These are phyloP conservation scores for Cyclotella cryptica DNA, from an alignment of 108 stramenopile genomes.

Conservation along the genomic window DNA sequence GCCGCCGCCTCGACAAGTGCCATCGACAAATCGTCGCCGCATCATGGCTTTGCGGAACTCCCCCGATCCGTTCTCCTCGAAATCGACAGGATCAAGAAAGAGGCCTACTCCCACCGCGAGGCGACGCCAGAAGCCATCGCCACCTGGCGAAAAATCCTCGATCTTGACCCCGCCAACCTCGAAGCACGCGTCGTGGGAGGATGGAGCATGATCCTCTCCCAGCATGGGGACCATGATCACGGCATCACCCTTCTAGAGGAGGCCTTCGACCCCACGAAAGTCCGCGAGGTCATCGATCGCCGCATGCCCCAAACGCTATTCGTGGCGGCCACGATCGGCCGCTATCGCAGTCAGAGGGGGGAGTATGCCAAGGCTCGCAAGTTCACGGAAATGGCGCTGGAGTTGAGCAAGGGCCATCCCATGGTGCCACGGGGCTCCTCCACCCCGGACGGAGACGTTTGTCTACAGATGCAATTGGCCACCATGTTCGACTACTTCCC, in stretches of 20 bases:
- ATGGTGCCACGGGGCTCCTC: background rate
- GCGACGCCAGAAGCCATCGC: too few relatives aligned
- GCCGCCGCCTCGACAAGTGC: too few relatives aligned
- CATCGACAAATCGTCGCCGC: too few relatives aligned
- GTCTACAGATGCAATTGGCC: background rate
- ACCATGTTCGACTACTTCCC: background rate
- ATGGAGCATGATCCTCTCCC: background rate
- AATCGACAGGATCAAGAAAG: too few relatives aligned
- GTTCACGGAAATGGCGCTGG: background rate
- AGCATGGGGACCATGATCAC: background rate
- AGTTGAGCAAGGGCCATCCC: background rate
- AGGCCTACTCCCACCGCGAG: too few relatives aligned
- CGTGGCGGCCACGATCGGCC: background rate
- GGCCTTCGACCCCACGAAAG: background rate
- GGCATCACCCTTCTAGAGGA: background rate
- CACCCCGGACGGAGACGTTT: background rate
- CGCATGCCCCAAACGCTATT: background rate
- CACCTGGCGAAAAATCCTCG: background rate
- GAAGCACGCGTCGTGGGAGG: background rate
- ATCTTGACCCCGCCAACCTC: background rate
- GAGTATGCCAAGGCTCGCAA: background rate
- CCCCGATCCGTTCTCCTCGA: too few relatives aligned
- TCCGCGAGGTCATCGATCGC: background rate
- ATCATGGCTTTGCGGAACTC: too few relatives aligned
- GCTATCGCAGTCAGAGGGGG: background rate